These are phyloP conservation scores for Arthrobotrys sphaeroides DNA, from an alignment of 2,329 filamentous ascomycete genomes.

Conservation along the genomic window DNA sequence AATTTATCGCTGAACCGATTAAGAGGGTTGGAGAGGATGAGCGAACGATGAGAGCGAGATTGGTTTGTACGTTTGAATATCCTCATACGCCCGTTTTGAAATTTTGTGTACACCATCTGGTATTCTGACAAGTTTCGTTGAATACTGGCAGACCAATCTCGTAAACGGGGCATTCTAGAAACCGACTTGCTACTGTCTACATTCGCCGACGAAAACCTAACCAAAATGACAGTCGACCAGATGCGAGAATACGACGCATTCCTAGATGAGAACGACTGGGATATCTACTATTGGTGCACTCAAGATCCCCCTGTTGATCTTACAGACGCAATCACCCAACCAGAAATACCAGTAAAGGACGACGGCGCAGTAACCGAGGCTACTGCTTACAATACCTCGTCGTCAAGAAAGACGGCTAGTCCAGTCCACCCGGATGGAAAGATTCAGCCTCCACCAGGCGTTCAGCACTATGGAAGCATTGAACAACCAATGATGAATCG, in stretches of 20 bases:
- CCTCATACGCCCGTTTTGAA: background rate
- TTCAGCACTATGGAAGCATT: conserved; percentile 32
- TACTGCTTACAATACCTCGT: conserved; percentile 51
- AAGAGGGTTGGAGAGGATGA: conserved; percentile 83
- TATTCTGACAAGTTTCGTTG: background rate
- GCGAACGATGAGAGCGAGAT: conserved; percentile 79
- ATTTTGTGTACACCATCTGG: too few species aligned
- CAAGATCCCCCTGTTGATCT: conserved; percentile 76
- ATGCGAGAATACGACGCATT: conserved; percentile 88
- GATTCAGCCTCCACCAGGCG: conserved; percentile 23
- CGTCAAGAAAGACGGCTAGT: conserved; percentile 60
- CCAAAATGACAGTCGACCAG: conserved; percentile 75
- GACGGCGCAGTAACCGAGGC: conserved; percentile 58
- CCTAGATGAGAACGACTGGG: conserved; percentile 99
- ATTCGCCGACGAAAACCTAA: conserved; percentile 83
- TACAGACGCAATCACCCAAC: conserved; percentile 67
- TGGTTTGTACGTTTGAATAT: conserved; percentile 44
- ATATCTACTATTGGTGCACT: conserved; percentile 99
- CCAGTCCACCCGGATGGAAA: conserved; percentile 56
- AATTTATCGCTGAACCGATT: conserved; percentile 90
- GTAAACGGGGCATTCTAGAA: conserved; percentile 94
- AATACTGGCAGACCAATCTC: conserved; percentile 81
- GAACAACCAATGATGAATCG: conserved; percentile 41
- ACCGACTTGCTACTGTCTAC: conserved; percentile 95
- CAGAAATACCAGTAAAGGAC: conserved; percentile 60